phyloP scores from a whole-genome alignment of 2,329 filamentous ascomycete genomes.

The Neonectria ditissima region DNA sequence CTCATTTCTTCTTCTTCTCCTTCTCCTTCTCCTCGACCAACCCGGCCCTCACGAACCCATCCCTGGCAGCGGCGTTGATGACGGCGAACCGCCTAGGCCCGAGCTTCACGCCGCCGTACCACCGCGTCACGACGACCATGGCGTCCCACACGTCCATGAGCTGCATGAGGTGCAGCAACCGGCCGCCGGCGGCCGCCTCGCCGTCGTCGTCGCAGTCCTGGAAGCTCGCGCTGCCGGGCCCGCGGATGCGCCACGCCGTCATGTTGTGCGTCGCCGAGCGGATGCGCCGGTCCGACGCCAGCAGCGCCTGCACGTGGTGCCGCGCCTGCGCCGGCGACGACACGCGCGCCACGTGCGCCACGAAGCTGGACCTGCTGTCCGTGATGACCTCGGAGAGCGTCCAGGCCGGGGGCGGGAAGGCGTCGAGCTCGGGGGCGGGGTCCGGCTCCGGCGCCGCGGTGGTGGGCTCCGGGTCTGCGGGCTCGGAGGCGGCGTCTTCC shows the following conservation, averaged over 20 bases:
- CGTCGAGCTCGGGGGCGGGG: constrained; percentile 26
- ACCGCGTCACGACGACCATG: constrained; percentile 92
- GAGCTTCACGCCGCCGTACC: constrained; percentile 93
- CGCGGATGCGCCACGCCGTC: constrained; percentile 88
- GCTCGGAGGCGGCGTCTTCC: constrained; percentile 46
- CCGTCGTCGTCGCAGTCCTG: constrained; percentile 98
- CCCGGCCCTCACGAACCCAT: constrained; percentile 83
- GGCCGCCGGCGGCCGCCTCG: constrained; percentile 88
- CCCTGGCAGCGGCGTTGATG: constrained; percentile 88
- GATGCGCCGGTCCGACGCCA: constrained; percentile 85
- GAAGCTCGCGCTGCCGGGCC: constrained; percentile 65
- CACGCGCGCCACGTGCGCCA: constrained; percentile 81
- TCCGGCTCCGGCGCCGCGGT: constrained; percentile 35
- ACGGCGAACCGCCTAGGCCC: constrained; percentile 90
- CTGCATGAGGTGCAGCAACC: constrained; percentile 91
- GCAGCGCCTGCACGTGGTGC: constrained; percentile 77
- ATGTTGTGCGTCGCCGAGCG: constrained; percentile 96
- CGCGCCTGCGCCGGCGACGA: constrained; percentile 77
- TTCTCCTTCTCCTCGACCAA: constrained; percentile 69
- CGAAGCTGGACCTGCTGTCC: constrained; percentile 89
- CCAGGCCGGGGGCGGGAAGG: constrained; percentile 65
- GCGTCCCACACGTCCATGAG: constrained; percentile 94
- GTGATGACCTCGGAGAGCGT: constrained; percentile 76
- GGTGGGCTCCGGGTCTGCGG: constrained; percentile 40
- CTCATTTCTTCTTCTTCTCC: constrained; percentile 46